These are phyloP conservation scores for Uronychia binucleata DNA, from an alignment of 73 alveolate genomes.

Conservation along the genomic window DNA sequence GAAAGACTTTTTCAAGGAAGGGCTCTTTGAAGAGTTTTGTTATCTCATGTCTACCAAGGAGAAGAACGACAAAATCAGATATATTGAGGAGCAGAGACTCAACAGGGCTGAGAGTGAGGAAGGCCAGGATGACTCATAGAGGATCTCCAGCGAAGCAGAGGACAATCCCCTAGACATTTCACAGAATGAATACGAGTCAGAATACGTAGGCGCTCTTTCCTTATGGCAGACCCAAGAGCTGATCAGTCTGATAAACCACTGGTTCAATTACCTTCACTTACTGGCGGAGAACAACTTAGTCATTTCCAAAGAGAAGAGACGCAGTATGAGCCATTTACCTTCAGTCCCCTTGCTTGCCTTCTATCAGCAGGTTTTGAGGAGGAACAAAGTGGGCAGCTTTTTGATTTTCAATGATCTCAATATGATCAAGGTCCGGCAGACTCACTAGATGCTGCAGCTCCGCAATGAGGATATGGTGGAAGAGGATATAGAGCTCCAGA, in stretches of 20 bases:
- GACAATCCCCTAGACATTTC: not conserved
- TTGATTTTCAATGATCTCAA: not conserved
- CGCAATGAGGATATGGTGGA: not conserved
- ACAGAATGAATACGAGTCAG: not conserved
- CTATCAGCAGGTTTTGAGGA: not conserved
- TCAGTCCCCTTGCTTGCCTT: not conserved
- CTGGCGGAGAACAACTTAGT: not conserved
- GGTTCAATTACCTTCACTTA: not conserved
- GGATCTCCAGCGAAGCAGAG: too few relatives aligned
- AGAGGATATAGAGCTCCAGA: conserved; percentile 5
- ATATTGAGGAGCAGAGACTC: too few relatives aligned
- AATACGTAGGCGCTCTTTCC: not conserved
- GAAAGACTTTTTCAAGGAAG: not conserved
- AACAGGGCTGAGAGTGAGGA: not conserved
- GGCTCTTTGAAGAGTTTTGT: conserved; percentile 10
- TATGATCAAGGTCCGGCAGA: not conserved
- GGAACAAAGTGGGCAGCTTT: not conserved
- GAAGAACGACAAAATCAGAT: not conserved
- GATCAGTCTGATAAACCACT: not conserved
- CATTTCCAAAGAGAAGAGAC: not conserved
- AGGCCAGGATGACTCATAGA: not conserved
- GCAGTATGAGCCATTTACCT: not conserved
- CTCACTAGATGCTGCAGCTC: not conserved
- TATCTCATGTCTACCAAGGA: not conserved
- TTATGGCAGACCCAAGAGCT: not conserved